phyloP scores from a whole-genome alignment of 2,329 filamentous ascomycete species.

The Fonsecaea nubica region DNA sequence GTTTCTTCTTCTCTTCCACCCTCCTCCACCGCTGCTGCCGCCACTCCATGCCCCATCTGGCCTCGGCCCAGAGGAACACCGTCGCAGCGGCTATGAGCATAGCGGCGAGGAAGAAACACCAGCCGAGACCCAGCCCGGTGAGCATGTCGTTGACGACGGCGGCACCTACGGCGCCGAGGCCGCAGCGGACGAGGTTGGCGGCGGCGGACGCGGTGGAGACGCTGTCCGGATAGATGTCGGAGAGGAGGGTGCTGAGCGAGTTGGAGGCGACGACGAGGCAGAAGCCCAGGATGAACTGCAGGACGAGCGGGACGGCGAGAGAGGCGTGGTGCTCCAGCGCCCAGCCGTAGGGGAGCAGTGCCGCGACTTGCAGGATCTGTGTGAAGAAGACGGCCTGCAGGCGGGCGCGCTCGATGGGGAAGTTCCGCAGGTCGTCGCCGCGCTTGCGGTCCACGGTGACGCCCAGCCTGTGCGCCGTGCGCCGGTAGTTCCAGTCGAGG shows the following conservation, averaged over 20 bases:
- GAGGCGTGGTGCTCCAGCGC: conserved; percentile 13
- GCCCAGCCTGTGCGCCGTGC: conserved; percentile 44
- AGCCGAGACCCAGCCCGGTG: conserved; percentile 27
- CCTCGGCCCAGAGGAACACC: conserved; percentile 3
- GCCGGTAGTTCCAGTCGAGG: conserved; percentile 52
- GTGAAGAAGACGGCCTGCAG: conserved; percentile 45
- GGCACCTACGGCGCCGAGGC: conserved; percentile 43
- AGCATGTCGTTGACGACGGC: conserved; percentile 39
- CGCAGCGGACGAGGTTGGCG: conserved; percentile 46
- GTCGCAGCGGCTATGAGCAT: conserved; percentile 8
- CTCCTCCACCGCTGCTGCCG: conserved; percentile 22
- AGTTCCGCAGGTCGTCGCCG: conserved; percentile 43
- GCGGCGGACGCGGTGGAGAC: conserved; percentile 46
- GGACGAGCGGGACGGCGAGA: conserved; percentile 18
- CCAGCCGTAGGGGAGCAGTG: conserved; percentile 18
- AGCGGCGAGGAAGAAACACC: conserved; percentile 20
- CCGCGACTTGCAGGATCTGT: conserved; percentile 11
- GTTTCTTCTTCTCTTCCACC: neutral
- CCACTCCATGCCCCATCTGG: conserved; percentile 21
- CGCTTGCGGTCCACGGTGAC: conserved; percentile 41
- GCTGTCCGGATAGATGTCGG: conserved; percentile 33
- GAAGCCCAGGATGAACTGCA: conserved; percentile 23
- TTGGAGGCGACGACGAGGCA: conserved; percentile 9
- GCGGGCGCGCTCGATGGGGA: conserved; percentile 54
- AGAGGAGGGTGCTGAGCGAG: conserved; percentile 24